Conservation (phyloP, 148 eudicot species). For the Rhododendron kiyosumense region DNA sequence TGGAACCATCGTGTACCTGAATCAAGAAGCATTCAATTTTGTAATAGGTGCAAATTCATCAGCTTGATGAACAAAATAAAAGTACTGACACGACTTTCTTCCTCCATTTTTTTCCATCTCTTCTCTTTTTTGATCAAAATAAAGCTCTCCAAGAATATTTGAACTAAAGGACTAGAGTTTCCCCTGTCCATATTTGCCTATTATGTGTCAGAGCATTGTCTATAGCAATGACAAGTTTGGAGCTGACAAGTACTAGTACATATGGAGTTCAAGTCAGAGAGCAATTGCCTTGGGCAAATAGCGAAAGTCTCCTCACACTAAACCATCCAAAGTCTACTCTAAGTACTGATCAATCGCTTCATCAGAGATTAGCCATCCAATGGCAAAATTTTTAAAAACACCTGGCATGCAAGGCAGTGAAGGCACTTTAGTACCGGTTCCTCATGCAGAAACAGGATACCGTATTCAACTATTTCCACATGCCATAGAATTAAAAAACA, state of each 20-base stretch:
- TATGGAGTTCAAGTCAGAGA: neutral
- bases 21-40: slow-evolving; percentile 10
- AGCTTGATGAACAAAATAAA: neutral
- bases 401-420: neutral
- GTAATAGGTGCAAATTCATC: neutral
- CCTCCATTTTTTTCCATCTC: neutral
- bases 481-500: neutral
- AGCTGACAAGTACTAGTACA: neutral
- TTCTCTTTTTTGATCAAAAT: neutral
- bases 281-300: neutral
- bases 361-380: neutral
- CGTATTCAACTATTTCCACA: neutral
- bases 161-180: neutral
- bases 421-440: neutral
- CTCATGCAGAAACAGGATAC: neutral
- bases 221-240: neutral
- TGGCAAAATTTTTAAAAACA: neutral
- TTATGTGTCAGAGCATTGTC: neutral
- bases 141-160: neutral
- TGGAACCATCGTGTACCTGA: slow-evolving; percentile 97
- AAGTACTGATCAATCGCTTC: too few relatives aligned
- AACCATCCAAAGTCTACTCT: neutral
- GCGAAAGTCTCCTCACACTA: neutral
- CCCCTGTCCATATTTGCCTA: neutral
- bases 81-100: neutral